Conservation (phyloP, 768 basidiomycete species). For the Mycena rosella region DNA sequence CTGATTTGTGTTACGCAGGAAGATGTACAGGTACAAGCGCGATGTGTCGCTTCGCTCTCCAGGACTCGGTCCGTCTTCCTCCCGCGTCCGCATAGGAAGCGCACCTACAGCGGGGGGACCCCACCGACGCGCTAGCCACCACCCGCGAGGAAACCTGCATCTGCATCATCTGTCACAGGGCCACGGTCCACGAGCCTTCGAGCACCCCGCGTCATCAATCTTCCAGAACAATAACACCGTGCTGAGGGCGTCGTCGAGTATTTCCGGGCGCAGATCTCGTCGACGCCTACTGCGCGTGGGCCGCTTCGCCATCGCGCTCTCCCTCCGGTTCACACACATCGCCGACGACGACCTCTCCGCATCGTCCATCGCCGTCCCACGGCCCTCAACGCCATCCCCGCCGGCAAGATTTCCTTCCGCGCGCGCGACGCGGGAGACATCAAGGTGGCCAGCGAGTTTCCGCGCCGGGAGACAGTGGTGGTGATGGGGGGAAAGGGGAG, state of each 20-base stretch:
- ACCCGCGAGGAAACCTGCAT: conserved; percentile 71
- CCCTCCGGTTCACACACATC: conserved; percentile 77
- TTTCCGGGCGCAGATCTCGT: conserved; percentile 89
- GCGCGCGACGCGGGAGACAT: conserved; percentile 91
- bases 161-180: conserved; percentile 87
- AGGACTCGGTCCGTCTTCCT: conserved; percentile 84
- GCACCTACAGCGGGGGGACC: no score
- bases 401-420: conserved; percentile 74
- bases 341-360: conserved; percentile 90
- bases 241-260: conserved; percentile 85
- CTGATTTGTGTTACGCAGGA: conserved; percentile 67
- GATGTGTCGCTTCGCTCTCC: conserved; percentile 92
- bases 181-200: conserved; percentile 87
- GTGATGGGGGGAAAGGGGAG: conserved; percentile 64
- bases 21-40: conserved; percentile 83
- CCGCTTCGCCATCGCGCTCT: conserved; percentile 88
- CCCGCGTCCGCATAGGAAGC: conserved; percentile 49
- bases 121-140: conserved; percentile 50
- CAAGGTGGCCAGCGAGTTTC: conserved; percentile 71
- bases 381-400: conserved; percentile 68
- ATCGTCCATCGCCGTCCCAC: conserved; percentile 76
- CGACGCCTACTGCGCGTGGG: conserved; percentile 94
- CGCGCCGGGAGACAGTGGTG: conserved; percentile 73
- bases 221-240: conserved; percentile 99
- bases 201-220: conserved; percentile 90